Percentiles rank a stretch among this genome's conserved stretches.
phyloP scores from a whole-genome alignment of 192 early-diverging fungal genomes.

The Coemansia sp. region DNA sequence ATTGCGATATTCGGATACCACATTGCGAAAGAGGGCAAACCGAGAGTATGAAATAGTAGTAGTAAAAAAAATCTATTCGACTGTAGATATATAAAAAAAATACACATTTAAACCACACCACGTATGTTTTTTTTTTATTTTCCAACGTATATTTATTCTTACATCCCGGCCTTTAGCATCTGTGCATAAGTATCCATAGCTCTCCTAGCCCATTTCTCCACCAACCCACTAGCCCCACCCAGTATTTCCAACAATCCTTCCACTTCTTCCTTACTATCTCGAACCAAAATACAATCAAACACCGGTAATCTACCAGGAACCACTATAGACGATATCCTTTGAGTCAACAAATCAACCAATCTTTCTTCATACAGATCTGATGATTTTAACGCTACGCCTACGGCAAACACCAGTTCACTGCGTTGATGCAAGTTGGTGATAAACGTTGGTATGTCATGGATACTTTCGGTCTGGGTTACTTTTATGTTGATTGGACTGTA shows the following conservation, averaged over 20 bases:
- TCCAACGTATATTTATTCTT: too few species aligned
- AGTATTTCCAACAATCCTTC: background rate
- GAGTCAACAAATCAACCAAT: conserved; percentile 23
- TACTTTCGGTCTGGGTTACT: conserved; percentile 33
- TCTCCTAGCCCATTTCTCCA: conserved; percentile 33
- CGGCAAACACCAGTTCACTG: conserved; percentile 44
- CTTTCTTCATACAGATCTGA: conserved; percentile 25
- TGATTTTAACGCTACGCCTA: conserved; percentile 29
- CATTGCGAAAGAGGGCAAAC: background rate
- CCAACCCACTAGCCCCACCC: background rate
- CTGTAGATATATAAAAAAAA: too few species aligned
- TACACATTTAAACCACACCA: too few species aligned
- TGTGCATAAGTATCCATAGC: conserved; percentile 37
- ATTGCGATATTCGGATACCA: conserved; percentile 5
- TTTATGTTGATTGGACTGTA: conserved; percentile 39
- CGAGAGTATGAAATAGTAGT: too few species aligned
- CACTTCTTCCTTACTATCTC: conserved; percentile 18
- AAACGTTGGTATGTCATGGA: conserved; percentile 37
- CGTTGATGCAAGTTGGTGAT: conserved; percentile 26
- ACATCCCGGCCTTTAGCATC: conserved; percentile 12
- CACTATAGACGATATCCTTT: conserved; percentile 11
- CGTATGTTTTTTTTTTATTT: background rate
- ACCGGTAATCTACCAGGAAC: conserved; percentile 23
- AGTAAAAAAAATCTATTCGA: background rate
- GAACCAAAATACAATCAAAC: conserved; percentile 47